Evolutionary conservation across 2,329 filamentous ascomycete genomes (phyloP).

Genomic region (Zymoseptoria tritici): DNA sequence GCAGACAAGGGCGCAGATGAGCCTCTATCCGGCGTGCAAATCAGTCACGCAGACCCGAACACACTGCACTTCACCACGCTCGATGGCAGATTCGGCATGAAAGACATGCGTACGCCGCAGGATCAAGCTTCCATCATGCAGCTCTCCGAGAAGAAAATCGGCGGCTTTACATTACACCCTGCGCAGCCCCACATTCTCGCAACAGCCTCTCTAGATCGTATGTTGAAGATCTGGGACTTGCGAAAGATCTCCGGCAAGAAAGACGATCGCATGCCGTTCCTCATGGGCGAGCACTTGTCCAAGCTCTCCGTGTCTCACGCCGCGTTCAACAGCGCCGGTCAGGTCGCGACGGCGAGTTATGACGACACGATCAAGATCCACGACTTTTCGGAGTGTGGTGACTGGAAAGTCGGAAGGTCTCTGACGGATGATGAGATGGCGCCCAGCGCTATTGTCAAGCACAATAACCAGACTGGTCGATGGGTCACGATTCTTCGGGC

Average conservation of each 20-base stretch:
- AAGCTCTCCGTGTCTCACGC: constrained; percentile 86
- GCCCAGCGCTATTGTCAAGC: constrained; percentile 61
- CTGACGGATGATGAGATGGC: constrained; percentile 58
- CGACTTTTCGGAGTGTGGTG: constrained; percentile 51
- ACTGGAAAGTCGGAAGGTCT: constrained; percentile 40
- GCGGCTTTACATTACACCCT: constrained; percentile 82
- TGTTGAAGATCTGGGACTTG: constrained; percentile 86
- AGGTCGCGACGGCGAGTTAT: constrained; percentile 86
- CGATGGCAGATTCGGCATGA: constrained; percentile 68
- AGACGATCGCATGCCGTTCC: constrained; percentile 53
- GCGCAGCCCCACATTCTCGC: constrained; percentile 72
- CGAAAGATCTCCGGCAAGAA: constrained; percentile 62
- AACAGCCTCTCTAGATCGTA: constrained; percentile 84
- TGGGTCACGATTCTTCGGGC: constrained; percentile 85
- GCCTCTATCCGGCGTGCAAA: constrained; percentile 77
- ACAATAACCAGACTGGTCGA: constrained; percentile 93
- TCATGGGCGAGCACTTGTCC: constrained; percentile 76
- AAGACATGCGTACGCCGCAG: constrained; percentile 61
- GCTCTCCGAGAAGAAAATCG: constrained; percentile 87
- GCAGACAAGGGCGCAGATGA: constrained; percentile 61
- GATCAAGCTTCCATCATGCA: constrained; percentile 59
- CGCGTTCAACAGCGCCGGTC: constrained; percentile 76
- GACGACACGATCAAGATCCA: constrained; percentile 95
- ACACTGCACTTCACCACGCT: constrained; percentile 82
- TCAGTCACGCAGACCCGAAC: constrained; percentile 62